phyloP scores from a whole-genome alignment of 2,329 filamentous ascomycete species.

The Ciborinia camelliae region DNA sequence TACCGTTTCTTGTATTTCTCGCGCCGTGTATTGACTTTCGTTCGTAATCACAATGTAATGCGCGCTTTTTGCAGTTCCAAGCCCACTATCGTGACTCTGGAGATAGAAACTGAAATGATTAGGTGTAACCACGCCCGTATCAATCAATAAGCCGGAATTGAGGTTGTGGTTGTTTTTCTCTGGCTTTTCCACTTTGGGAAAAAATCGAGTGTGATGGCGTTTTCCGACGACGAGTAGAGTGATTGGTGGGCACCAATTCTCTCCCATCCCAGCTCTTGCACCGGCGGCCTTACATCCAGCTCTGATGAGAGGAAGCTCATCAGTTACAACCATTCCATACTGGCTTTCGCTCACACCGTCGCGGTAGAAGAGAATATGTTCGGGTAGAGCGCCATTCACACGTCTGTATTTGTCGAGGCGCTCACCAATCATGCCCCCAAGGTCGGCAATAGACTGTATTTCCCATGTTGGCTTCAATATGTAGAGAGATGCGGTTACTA shows the following conservation, averaged over 20 bases:
- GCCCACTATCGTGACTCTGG: conserved; percentile 1
- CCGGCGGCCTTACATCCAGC: conserved; percentile 10
- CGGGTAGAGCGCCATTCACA: conserved; percentile 42
- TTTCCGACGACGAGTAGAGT: conserved; percentile 1
- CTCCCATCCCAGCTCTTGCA: not conserved
- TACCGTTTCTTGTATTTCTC: conserved; percentile 41
- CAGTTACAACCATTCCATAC: conserved; percentile 31
- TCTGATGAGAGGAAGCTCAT: conserved; percentile 36
- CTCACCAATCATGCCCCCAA: conserved; percentile 22
- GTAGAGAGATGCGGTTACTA: not conserved
- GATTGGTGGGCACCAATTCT: not conserved
- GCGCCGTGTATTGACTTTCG: conserved; percentile 50
- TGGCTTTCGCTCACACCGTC: conserved; percentile 40
- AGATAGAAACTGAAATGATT: conserved; percentile 7
- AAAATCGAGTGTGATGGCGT: conserved; percentile 10
- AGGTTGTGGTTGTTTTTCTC: not conserved
- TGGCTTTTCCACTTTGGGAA: not conserved
- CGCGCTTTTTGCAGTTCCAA: not conserved
- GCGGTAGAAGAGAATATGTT: conserved; percentile 37
- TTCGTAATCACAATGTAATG: conserved; percentile 55
- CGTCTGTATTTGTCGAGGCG: conserved; percentile 28
- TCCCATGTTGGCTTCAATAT: not conserved
- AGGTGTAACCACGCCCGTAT: not conserved
- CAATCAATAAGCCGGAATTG: not conserved
- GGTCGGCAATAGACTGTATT: conserved; percentile 40